A percentile compares a stretch with the other conserved stretches of the same genome.
Evolutionary conservation across 2,329 filamentous ascomycete species (phyloP).

Genomic region (Aspergillus sp.): DNA sequence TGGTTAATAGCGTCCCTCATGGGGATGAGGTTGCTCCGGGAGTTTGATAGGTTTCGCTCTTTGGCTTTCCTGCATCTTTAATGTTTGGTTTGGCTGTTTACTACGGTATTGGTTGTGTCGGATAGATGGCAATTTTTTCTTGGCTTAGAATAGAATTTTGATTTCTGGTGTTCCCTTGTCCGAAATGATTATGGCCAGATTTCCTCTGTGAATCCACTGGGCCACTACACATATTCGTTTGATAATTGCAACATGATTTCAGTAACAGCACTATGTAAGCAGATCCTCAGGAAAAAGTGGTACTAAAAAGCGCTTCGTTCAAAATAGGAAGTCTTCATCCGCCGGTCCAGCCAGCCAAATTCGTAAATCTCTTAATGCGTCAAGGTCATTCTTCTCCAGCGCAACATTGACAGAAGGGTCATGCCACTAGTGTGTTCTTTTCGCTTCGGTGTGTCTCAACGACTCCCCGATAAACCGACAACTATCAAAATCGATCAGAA

Average conservation of each 20-base stretch:
- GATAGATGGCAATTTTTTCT: background rate
- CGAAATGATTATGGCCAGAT: too few relatives aligned
- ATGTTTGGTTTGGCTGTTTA: background rate
- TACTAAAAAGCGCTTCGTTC: too few relatives aligned
- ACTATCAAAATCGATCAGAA: constrained; percentile 36
- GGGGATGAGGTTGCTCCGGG: background rate
- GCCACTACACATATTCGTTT: too few relatives aligned
- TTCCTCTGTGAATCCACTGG: too few relatives aligned
- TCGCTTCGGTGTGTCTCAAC: constrained; percentile 18
- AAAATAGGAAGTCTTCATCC: constrained; percentile 11
- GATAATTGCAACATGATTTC: too few relatives aligned
- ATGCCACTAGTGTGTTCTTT: constrained; percentile 26
- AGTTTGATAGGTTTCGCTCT: background rate
- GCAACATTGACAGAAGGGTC: constrained; percentile 18
- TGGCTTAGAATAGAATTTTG: too few relatives aligned
- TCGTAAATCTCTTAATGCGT: constrained; percentile 22
- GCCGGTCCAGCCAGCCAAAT: constrained; percentile 18
- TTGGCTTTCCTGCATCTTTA: background rate
- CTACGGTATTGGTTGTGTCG: background rate
- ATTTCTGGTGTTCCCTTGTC: too few relatives aligned
- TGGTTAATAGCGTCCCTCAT: constrained; percentile 14
- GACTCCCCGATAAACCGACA: constrained; percentile 27
- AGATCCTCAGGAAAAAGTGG: too few relatives aligned
- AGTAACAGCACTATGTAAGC: too few relatives aligned
- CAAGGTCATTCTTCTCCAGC: constrained; percentile 21